Conservation (phyloP, 108 stramenopile species). For the Pseudonitzschia multiseries region DNA sequence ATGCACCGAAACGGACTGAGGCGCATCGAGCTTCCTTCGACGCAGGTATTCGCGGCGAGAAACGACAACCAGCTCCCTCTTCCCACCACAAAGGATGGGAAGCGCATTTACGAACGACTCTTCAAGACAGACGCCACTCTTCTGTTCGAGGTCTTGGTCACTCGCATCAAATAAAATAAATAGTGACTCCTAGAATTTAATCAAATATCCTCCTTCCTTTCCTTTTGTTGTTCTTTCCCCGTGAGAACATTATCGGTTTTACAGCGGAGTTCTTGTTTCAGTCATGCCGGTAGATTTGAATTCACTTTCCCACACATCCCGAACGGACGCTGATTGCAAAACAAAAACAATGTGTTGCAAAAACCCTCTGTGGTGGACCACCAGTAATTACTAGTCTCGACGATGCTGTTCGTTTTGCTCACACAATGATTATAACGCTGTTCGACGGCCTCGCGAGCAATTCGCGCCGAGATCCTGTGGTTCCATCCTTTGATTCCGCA, state of each 20-base stretch:
- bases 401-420: too few species aligned
- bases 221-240: too few species aligned
- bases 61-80: conserved; percentile 58
- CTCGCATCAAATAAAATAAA: conserved; percentile 55
- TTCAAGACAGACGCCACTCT: conserved; percentile 82
- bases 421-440: neutral
- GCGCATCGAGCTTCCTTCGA: conserved; percentile 72
- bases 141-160: conserved; percentile 70
- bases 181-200: neutral
- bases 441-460: neutral
- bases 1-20: conserved; percentile 50
- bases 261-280: too few species aligned
- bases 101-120: conserved; percentile 55
- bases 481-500: neutral
- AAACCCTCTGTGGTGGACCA: too few species aligned
- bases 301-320: neutral
- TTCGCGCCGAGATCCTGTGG: neutral
- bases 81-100: conserved; percentile 72
- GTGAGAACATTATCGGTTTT: too few species aligned
- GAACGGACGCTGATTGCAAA: neutral
- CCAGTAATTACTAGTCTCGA: too few species aligned
- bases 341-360: neutral
- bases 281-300: neutral
- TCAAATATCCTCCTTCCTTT: neutral
- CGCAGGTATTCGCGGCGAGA: conserved; percentile 54